Conservation (phyloP, 176 grass and related monocot species). For the Zea luxurians region DNA sequence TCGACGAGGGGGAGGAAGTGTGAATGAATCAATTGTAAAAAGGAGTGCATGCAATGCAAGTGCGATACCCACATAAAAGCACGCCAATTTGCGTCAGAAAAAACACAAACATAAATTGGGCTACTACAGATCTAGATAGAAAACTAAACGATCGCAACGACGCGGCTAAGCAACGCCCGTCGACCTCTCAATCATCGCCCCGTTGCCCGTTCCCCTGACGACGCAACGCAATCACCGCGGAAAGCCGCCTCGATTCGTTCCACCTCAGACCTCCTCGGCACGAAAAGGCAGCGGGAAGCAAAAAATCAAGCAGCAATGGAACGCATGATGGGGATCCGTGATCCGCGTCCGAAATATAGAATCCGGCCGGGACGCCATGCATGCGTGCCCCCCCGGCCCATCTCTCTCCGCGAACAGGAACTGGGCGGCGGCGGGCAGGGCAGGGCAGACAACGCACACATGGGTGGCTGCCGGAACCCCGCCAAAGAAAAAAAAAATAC, state of each 20-base stretch:
- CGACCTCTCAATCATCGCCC: background rate
- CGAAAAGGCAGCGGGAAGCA: background rate
- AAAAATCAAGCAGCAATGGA: background rate
- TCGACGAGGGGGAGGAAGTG: background rate
- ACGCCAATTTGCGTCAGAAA: conserved; percentile 7
- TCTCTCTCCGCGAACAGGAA: background rate
- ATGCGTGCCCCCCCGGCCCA: too few relatives aligned
- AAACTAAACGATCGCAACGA: background rate
- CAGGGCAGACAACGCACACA: conserved; percentile 5
- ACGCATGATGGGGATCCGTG: conserved; percentile 23
- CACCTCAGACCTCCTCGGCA: conserved; percentile 19
- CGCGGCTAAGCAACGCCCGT: background rate
- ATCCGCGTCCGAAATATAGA: conserved; percentile 2
- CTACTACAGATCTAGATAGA: conserved; percentile 6
- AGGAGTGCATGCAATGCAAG: conserved; percentile 33
- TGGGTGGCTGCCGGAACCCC: conserved; percentile 16
- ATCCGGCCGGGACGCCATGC: conserved; percentile 10
- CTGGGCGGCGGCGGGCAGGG: background rate
- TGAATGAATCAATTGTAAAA: conserved; percentile 43
- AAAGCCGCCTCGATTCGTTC: background rate
- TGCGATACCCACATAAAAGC: conserved; percentile 15
- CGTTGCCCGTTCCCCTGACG: background rate
- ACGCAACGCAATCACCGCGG: background rate
- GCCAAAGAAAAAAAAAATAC: background rate
- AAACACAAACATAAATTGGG: background rate